Percentiles rank a stretch among this genome's conserved stretches.
phyloP scores from a whole-genome alignment of 1,284 basidiomycete species.

The Paramarasmius palmivorus region DNA sequence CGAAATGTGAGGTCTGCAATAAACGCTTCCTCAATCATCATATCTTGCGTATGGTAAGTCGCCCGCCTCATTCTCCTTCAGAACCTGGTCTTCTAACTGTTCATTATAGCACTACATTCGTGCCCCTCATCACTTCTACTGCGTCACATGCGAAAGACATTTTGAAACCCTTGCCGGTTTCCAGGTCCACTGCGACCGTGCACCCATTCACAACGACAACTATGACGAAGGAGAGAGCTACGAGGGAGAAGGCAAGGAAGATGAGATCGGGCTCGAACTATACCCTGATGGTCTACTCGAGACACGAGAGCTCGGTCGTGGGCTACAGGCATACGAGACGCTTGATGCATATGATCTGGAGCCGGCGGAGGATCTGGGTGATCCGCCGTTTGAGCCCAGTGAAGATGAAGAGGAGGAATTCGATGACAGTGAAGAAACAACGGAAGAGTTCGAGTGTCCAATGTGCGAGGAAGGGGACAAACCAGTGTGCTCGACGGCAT shows the following conservation, averaged over 20 bases:
- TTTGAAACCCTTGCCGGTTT: slow-evolving; percentile 18
- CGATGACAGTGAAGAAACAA: slow-evolving; percentile 8
- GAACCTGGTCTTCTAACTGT: not conserved
- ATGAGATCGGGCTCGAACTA: slow-evolving; percentile 16
- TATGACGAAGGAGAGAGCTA: slow-evolving; percentile 7
- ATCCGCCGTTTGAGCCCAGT: slow-evolving; percentile 2
- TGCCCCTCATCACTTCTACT: slow-evolving; percentile 19
- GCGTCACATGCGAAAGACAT: slow-evolving; percentile 19
- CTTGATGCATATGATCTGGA: slow-evolving; percentile 21
- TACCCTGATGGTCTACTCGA: slow-evolving; percentile 19
- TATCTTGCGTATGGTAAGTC: slow-evolving; percentile 17
- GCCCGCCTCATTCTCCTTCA: not conserved
- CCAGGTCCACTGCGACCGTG: slow-evolving; percentile 11
- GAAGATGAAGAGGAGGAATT: slow-evolving; percentile 1
- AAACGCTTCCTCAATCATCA: slow-evolving; percentile 20
- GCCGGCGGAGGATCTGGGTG: slow-evolving; percentile 16
- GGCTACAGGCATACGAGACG: slow-evolving; percentile 16
- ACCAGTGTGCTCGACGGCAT: slow-evolving; percentile 18
- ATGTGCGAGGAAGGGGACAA: slow-evolving; percentile 16
- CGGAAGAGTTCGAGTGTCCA: slow-evolving; percentile 19
- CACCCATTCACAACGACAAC: slow-evolving; percentile 18
- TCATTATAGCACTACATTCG: slow-evolving; percentile 20
- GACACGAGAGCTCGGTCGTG: slow-evolving; percentile 4
- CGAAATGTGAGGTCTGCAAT: slow-evolving; percentile 20
- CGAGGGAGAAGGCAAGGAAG: slow-evolving; percentile 17